Conservation (phyloP, 2,329 filamentous ascomycete species). For the Stachybotrys elegans region DNA sequence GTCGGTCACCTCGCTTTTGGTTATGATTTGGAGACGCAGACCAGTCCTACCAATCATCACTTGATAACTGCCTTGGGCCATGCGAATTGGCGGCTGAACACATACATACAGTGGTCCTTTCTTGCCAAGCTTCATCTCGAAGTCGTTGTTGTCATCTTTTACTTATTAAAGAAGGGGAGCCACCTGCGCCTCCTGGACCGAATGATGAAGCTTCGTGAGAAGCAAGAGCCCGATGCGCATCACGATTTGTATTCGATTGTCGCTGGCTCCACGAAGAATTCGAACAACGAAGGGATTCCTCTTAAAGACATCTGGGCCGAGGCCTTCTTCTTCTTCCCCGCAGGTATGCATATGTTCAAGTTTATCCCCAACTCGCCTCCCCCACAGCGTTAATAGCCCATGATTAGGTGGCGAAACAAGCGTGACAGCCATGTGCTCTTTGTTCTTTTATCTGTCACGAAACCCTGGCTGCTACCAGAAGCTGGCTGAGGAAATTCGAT, state of each 20-base stretch:
- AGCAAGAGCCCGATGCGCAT: neutral
- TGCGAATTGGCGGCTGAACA: constrained; percentile 2
- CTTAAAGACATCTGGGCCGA: neutral
- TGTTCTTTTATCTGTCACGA: neutral
- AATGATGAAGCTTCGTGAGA: constrained; percentile 2
- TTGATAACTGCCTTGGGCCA: neutral
- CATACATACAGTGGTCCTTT: constrained; percentile 3
- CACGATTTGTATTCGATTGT: neutral
- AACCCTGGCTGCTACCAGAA: neutral
- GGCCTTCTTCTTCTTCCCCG: neutral
- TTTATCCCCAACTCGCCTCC: neutral
- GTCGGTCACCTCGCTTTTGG: constrained; percentile 5
- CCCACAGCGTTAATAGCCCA: neutral
- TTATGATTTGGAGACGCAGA: constrained; percentile 4
- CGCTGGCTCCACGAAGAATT: neutral
- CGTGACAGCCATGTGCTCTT: neutral
- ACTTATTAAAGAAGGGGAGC: neutral
- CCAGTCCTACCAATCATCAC: neutral
- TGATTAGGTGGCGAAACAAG: neutral
- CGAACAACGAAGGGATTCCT: no score
- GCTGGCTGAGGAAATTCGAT: neutral
- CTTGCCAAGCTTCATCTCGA: neutral
- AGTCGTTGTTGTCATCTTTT: neutral
- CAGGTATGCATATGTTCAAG: neutral
- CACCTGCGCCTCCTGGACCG: constrained; percentile 1